phyloP scores from a whole-genome alignment of 495 filamentous ascomycete genomes.

The Xylaria bambusicola region DNA sequence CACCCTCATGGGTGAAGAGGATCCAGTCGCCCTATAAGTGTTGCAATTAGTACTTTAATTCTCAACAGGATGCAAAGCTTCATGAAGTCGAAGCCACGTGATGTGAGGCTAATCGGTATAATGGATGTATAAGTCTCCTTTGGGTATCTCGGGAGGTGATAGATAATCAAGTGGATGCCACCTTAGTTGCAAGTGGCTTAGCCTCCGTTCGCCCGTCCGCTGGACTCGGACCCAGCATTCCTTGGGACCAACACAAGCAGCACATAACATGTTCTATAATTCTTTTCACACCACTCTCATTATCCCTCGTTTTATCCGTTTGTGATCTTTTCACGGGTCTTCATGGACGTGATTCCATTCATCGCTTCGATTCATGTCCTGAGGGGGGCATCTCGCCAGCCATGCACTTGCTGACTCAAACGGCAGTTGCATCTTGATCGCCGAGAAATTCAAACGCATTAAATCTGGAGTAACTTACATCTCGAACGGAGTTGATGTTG shows the following conservation, averaged over 20 bases:
- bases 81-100: constrained; percentile 17
- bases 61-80: constrained; percentile 19
- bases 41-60: constrained; percentile 32
- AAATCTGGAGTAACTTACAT: constrained; percentile 59
- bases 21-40: constrained; percentile 92
- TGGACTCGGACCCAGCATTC: constrained; percentile 28
- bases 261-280: constrained; percentile 11
- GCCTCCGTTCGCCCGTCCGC: constrained; percentile 59
- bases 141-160: constrained; percentile 21
- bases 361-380: neutral
- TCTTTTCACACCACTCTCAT: neutral
- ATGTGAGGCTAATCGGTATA: constrained; percentile 6
- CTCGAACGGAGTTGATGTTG: constrained; percentile 90
- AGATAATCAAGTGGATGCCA: constrained; percentile 31
- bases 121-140: constrained; percentile 19
- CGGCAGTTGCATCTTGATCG: constrained; percentile 6
- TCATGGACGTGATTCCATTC: neutral
- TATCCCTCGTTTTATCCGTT: constrained; percentile 6
- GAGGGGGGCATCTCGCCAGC: neutral
- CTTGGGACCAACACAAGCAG: constrained; percentile 3
- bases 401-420: constrained; percentile 23
- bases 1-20: constrained; percentile 98
- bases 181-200: constrained; percentile 45
- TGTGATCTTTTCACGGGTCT: neutral
- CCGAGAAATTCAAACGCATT: constrained; percentile 12